phyloP scores from a whole-genome alignment of 148 eudicot species.

The Rheum nobile region DNA sequence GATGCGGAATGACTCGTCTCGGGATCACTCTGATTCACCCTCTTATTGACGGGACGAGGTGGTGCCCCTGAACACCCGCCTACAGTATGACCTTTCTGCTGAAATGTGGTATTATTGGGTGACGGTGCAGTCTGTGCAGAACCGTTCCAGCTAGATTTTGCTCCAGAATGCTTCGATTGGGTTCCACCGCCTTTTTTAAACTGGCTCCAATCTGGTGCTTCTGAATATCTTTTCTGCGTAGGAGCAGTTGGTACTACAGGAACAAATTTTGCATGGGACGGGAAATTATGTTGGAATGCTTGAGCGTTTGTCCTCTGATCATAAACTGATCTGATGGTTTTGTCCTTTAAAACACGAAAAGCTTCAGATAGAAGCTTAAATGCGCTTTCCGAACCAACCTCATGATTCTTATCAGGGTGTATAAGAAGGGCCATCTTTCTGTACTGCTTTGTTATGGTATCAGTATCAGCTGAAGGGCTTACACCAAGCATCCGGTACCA shows the following conservation, averaged over 20 bases:
- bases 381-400: slow-evolving; percentile 7
- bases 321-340: slow-evolving; percentile 29
- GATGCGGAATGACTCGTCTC: slow-evolving; percentile 20
- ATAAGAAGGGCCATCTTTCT: slow-evolving; percentile 9
- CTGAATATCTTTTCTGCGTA: neutral
- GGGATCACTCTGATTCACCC: slow-evolving; percentile 35
- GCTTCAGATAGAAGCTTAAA: slow-evolving; percentile 13
- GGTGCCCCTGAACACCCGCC: slow-evolving; percentile 25
- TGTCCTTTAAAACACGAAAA: slow-evolving; percentile 4
- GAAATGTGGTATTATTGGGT: slow-evolving; percentile 21
- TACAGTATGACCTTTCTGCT: slow-evolving; percentile 32
- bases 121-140: slow-evolving; percentile 9
- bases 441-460: slow-evolving; percentile 8
- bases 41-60: slow-evolving; percentile 5
- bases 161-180: neutral
- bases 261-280: slow-evolving; percentile 11
- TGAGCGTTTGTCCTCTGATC: slow-evolving; percentile 41
- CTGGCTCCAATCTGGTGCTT: slow-evolving; percentile 8
- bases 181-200: slow-evolving; percentile 12
- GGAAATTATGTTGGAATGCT: slow-evolving; percentile 22
- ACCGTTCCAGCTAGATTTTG: neutral
- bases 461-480: neutral
- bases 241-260: slow-evolving; percentile 6
- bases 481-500: slow-evolving; percentile 15
- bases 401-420: slow-evolving; percentile 14